These are phyloP conservation scores for Acanthochlamys bracteata DNA, from an alignment of 106 monocot species.

Conservation along the genomic window DNA sequence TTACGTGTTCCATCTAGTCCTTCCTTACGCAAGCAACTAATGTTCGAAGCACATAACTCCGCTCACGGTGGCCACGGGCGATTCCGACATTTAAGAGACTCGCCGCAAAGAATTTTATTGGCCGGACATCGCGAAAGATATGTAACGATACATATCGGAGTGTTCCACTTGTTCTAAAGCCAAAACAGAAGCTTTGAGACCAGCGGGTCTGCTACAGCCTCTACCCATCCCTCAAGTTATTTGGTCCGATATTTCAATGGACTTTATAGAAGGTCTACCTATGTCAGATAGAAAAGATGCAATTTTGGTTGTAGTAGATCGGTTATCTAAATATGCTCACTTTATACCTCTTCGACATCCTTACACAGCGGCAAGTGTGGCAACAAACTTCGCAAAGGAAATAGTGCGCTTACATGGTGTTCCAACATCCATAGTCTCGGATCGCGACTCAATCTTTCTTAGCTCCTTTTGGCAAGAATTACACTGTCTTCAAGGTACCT, in stretches of 20 bases:
- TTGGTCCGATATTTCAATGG: conserved; percentile 9
- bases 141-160: neutral
- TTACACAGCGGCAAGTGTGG: neutral
- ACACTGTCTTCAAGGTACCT: neutral
- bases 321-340: neutral
- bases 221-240: neutral
- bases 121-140: neutral
- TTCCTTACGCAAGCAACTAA: too few species aligned
- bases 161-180: neutral
- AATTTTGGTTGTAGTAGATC: conserved; percentile 3
- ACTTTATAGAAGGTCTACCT: neutral
- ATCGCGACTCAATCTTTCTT: neutral
- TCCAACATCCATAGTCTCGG: neutral
- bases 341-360: neutral
- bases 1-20: too few species aligned
- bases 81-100: too few species aligned
- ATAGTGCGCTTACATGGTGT: neutral
- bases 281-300: neutral
- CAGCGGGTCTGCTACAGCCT: conserved; percentile 1
- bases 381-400: neutral
- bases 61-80: too few species aligned
- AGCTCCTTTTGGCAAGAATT: neutral
- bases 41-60: too few species aligned
- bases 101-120: neutral
- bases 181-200: neutral